Base-by-base conservation (phyloP, 2,329 filamentous ascomycete genomes). In the Phialophora verrucosa region DNA sequence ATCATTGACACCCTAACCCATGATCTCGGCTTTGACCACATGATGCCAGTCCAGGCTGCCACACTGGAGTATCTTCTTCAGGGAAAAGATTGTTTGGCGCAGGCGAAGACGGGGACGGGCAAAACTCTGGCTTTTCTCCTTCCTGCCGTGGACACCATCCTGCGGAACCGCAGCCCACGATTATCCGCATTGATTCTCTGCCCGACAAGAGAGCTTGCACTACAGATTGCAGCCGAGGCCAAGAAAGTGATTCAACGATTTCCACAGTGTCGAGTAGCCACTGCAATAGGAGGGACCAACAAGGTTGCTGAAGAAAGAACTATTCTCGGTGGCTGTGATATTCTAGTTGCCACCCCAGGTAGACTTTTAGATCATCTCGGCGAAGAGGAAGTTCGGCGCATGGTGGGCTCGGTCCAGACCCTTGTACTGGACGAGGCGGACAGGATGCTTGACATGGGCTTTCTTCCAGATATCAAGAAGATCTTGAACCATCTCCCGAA, bases 91-190 rank as follows among this genome's bases (percentile, higher is more conserved):
- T 92, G 90, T 73, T 85, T 98, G 71, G 95, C 94, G 55, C 95
- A 98, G 82, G 95, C 95, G 66, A 97, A 92, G 81, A 99, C 95
- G 8, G 95, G 95, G 76, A 98, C 95, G 3, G 95, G 95, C 76
- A 99, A 99, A 82, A 99, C 95, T 0, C 82, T 98, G 64, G 95
- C 92, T 42, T 99, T 98, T 83, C 84, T 99, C 27, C 80, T 98
- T 6, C 95, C 95, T 59, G 83, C 93, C 7, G 81, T 98, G 60
- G 92, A 97, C 77, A 89, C 88, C 66, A 91, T 97, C 75, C 82
- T 96, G 67, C 77, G 80, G 66, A 87, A 92, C 70, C 87, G 88
- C 0, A 78, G 81, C 0, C 84, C 96, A 53, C 56, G 65, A 4
- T 25, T 67, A 32, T 67, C 65, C 23, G 93, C 92, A 74, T 87